Base-by-base conservation (phyloP, 2,329 filamentous ascomycete genomes). In the Sordariomycetes sp. region DNA sequence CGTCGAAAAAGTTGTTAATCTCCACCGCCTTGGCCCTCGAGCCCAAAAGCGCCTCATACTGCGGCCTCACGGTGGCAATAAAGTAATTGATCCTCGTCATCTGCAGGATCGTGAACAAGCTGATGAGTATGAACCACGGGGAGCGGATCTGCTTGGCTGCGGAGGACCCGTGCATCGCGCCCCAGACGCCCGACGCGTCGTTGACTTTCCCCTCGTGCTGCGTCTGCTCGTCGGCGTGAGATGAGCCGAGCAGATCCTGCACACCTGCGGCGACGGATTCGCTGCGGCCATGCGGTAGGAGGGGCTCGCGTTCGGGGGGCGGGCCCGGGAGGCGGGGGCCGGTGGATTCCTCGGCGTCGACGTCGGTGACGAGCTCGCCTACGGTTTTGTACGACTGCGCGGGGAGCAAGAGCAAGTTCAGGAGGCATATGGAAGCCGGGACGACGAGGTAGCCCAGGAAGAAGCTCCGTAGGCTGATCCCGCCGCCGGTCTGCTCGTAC, bases 61-160 rank as follows among this genome's bases (percentile, higher is more conserved):
- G 90, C 1, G 85, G 78, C 1, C 87, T 80, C 61, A 95, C 85
- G 2, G 90, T 95, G 3, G 90, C 89, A 56, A 96, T 89, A 67
- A 95, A 95, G 74, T 90, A 95, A 72, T 95, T 95, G 77, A 95
- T 95, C 34, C 86, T 79, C 2, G 84, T 85, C 84, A 87, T 88
- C 68, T 87, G 85, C 45, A 88, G 71, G 35, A 87, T 77, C 5
- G 89, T 95, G 68, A 95, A 92, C 22, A 90, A 70, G 5, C 88
- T 87, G 64, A 95, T 88, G 42, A 95, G 77, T 20, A 90, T 74
- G 68, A 94, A 96, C 90, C 90, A 96, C 0, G 86, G 86, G 2
- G 86, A 89, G 8, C 73, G 69, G 62, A 96, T 86, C 70, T 96
- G 91, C 64, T 89, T 72, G 24, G 76, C 65, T 0, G 88, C 87